A percentile compares a stretch with the other conserved stretches of the same genome.
phyloP scores from a whole-genome alignment of 1,284 basidiomycete genomes.

The Mrakiaceae sp. region DNA sequence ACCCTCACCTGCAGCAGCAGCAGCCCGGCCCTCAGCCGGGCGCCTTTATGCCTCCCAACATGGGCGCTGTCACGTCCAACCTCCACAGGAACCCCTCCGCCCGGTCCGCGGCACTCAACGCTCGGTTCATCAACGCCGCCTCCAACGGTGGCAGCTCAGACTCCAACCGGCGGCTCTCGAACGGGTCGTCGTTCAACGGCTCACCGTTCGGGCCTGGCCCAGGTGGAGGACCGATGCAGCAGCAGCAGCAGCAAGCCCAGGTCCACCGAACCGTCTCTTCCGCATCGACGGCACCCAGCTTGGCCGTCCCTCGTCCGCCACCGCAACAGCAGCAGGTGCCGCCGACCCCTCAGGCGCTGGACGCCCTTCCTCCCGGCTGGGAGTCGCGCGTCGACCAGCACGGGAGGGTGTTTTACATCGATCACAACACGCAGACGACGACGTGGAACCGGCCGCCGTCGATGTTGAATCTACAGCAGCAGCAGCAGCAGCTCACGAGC shows the following conservation, averaged over 20 bases:
- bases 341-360: background rate
- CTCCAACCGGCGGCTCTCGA: too few relatives aligned
- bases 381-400: background rate
- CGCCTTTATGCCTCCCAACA: too few relatives aligned
- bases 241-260: background rate
- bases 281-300: background rate
- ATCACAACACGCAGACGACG: background rate
- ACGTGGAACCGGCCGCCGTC: background rate
- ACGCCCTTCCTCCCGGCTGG: background rate
- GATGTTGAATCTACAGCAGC: background rate
- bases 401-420: background rate
- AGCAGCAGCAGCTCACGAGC: background rate
- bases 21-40: too few relatives aligned
- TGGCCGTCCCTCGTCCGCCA: background rate
- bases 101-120: too few relatives aligned
- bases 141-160: too few relatives aligned
- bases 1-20: too few relatives aligned
- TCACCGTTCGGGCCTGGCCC: too few relatives aligned
- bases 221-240: background rate
- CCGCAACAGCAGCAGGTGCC: background rate
- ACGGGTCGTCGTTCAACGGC: too few relatives aligned
- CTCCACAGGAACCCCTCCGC: too few relatives aligned
- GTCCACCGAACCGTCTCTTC: background rate
- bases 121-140: too few relatives aligned
- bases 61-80: too few relatives aligned